Evolutionary conservation across 306 rosid species (phyloP), one percentile per base, ranked within the genome.

Genomic region (Acacia crassicarpa): DNA sequence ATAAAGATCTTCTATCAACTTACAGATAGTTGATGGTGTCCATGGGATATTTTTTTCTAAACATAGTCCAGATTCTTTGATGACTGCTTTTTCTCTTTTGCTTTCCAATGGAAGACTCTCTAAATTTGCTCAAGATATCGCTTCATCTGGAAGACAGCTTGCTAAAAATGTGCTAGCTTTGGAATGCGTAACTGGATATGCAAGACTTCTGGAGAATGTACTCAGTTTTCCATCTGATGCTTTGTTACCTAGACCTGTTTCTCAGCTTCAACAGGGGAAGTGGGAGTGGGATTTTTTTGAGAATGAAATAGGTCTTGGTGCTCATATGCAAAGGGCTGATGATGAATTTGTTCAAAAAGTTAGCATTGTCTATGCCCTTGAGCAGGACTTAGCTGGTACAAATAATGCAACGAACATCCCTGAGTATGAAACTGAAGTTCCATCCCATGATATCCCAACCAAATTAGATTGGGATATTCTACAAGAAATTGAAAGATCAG

Each of bases 131-230:
- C 87, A 70, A 72, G 86, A 85, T 46, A 86, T 95, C 87, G 99
- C 92, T 77, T 91, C 92, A 40, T 90, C 96, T 75, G 99, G 99
- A 79, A 95, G 91, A 80, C 88, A 85, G 62, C 91, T 87, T 86
- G 91, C 94, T 49, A 92, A 86, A 89, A 91, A 93, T 81, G 76
- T 93, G 77, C 85, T 91, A 78, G 97, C 99, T 80, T 84, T 94
- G 82, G 99, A 95, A 77, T 93, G 96, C 86, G 83, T 91, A 48
- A 63, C 85, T 71, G 89, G 97, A 75, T 95, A 92, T 82, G 96
- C 94, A 78, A 88, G 94, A 85, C 93, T 95, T 82, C 84, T 93
- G 86, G 99, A 95, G 92, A 95, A 91, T 86, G 97, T 87, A 76
- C 88, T 95, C 77, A 84, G 76, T 85, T 93, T 95, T 80, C 97